A percentile compares a stretch with the other conserved stretches of the same genome.
Evolutionary conservation across 495 filamentous ascomycete genomes (phyloP).

Genomic region (Aspergillus leporis): DNA sequence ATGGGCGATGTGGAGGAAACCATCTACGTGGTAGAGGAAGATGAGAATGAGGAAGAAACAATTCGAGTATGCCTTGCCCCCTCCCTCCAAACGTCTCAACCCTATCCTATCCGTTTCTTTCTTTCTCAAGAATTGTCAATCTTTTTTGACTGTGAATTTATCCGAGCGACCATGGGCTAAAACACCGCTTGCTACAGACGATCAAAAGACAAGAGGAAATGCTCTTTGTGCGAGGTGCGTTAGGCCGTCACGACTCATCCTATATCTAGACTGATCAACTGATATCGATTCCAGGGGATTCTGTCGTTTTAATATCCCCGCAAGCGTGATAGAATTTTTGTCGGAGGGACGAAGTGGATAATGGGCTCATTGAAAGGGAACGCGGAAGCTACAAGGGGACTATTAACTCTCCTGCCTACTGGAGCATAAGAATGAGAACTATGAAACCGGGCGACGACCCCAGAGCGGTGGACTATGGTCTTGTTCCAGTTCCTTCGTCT

Average conservation of each 20-base stretch:
- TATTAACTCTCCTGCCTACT: constrained; percentile 9
- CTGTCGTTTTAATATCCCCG: constrained; percentile 93
- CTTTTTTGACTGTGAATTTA: not conserved
- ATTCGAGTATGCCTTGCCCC: constrained; percentile 55
- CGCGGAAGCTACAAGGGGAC: not conserved
- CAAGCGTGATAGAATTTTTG: constrained; percentile 45
- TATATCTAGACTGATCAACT: not conserved
- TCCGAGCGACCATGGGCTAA: constrained; percentile 14
- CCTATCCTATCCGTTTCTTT: not conserved
- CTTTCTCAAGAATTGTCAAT: not conserved
- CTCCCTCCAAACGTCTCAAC: not conserved
- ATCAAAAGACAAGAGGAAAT: constrained; percentile 96
- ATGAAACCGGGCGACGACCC: not conserved
- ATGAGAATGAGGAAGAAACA: constrained; percentile 81
- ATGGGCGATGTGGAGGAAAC: constrained; percentile 97
- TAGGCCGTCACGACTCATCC: not conserved
- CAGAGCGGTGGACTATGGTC: not conserved
- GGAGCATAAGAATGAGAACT: constrained; percentile 9
- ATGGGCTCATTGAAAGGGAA: constrained; percentile 2
- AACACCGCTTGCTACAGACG: constrained; percentile 56
- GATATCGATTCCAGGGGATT: constrained; percentile 66
- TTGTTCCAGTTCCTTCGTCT: not conserved
- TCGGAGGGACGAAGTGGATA: constrained; percentile 12
- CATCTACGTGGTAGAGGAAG: constrained; percentile 81
- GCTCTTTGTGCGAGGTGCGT: constrained; percentile 95